Evolutionary conservation across 305 asterid genomes (phyloP).

Genomic region (Fraxinus sp.): DNA sequence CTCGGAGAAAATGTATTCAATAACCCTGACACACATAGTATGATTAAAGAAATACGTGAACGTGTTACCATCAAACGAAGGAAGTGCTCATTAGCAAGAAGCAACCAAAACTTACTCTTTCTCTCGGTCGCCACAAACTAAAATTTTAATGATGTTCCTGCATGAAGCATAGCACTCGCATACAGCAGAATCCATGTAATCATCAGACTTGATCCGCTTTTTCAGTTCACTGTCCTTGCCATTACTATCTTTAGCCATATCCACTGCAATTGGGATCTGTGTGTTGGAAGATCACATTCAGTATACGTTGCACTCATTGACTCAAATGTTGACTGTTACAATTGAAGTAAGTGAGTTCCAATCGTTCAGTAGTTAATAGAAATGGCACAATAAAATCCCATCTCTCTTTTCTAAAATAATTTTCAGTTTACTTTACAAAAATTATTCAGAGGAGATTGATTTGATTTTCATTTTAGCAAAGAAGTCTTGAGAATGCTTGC

Average conservation of each 20-base stretch:
- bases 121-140: constrained; percentile 74
- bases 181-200: constrained; percentile 91
- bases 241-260: constrained; percentile 98
- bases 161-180: constrained; percentile 95
- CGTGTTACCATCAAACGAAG: background rate
- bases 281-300: background rate
- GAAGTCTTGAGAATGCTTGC: background rate
- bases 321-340: background rate
- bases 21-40: constrained; percentile 60
- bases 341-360: background rate
- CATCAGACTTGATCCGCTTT: constrained; percentile 79
- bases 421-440: background rate
- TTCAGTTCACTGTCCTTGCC: constrained; percentile 88
- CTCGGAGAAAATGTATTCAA: constrained; percentile 73
- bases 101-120: constrained; percentile 56
- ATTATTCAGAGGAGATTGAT: background rate
- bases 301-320: background rate
- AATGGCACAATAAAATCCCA: constrained; percentile 18
- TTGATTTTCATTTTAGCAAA: background rate
- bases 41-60: constrained; percentile 9
- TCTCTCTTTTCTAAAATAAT: constrained; percentile 15
- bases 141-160: constrained; percentile 66
- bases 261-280: constrained; percentile 97
- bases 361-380: constrained; percentile 15
- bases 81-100: constrained; percentile 17